Evolutionary conservation across 257 asterid genomes (phyloP).

Genomic region (Primulina eburnea): DNA sequence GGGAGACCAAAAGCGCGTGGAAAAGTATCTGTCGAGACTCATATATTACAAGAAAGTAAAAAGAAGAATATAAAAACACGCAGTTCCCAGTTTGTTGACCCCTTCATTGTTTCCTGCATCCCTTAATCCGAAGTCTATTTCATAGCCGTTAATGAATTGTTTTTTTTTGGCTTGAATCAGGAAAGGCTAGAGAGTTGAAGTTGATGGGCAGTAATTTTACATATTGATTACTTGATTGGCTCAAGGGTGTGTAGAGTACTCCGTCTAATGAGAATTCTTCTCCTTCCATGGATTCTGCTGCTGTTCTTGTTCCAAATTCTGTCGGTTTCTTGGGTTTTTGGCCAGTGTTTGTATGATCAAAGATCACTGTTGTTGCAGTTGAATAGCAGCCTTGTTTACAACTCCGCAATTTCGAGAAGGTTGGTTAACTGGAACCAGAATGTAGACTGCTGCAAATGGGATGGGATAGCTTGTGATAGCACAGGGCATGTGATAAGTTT

Average conservation of each 20-base stretch:
- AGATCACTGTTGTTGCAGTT: slow-evolving; percentile 40
- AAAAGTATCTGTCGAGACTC: slow-evolving; percentile 11
- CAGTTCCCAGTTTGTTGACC: slow-evolving; percentile 4
- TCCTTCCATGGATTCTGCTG: slow-evolving; percentile 42
- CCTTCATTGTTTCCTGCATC: not conserved
- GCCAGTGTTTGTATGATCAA: slow-evolving; percentile 49
- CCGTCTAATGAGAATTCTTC: slow-evolving; percentile 44
- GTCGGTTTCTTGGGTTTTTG: slow-evolving; percentile 17
- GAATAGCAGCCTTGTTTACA: slow-evolving; percentile 27
- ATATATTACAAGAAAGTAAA: not conserved
- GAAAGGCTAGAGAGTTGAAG: not conserved
- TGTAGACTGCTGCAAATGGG: slow-evolving; percentile 56
- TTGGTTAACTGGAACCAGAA: slow-evolving; percentile 40
- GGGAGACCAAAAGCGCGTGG: slow-evolving; percentile 43
- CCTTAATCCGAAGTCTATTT: slow-evolving; percentile 14
- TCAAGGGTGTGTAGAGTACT: slow-evolving; percentile 31
- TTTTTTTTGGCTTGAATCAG: not conserved
- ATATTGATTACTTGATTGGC: slow-evolving; percentile 20
- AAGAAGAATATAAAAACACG: slow-evolving; percentile 3
- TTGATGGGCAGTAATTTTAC: slow-evolving; percentile 32
- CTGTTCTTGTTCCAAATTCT: slow-evolving; percentile 28
- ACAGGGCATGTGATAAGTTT: slow-evolving; percentile 44
- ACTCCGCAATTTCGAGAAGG: slow-evolving; percentile 26
- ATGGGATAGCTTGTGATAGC: slow-evolving; percentile 49
- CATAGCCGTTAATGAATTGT: slow-evolving; percentile 1